Evolutionary conservation across 1,284 basidiomycete species (phyloP), one percentile per base, ranked within the genome.

Genomic region (Apiotrichum mycotoxinovorans): DNA sequence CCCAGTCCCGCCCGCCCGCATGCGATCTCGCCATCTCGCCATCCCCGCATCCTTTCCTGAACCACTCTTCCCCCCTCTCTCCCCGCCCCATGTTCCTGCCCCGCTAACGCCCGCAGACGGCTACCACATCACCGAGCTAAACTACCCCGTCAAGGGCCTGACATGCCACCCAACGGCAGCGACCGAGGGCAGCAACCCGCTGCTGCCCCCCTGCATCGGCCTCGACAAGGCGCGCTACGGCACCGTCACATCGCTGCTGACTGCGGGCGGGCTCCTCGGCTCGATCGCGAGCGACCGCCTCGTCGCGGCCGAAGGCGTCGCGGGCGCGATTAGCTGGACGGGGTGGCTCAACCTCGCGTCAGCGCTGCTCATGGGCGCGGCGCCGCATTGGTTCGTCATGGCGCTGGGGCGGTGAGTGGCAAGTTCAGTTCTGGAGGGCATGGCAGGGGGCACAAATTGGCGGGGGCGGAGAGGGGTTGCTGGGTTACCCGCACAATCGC

Each of bases 201-300:
- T 66, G 33, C 62, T 78, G 5, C 72, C 74, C 1, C 49, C 68
- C 23, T 94, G 91, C 72, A 85, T 93, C 40, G 83, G 84, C 17
- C 88, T 94, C 85, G 82, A 84, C 37, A 83, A 88, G 57, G 79
- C 83, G 27, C 81, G 81, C 0, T 95, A 94, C 78, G 88, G 88
- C 18, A 72, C 87, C 34, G 82, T 93, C 43, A 96, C 92, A 0
- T 82, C 91, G 26, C 78, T 89, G 33, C 94, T 92, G 74, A 94
- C 91, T 1, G 67, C 90, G n/a, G 93, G 93, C 9, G 93, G 93
- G 37, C 82, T 96, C 15, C 56, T 86, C 4, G 91, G 91, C 15
- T 89, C 87, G 65, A 71, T 88, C 20, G 74, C 80, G 18, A 86
- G 87, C n/a, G 86, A 87, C 64, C 72, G 83, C 34, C 70, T 87